phyloP scores from a whole-genome alignment of 192 early-diverging fungal genomes.

The Coemansia sp. region DNA sequence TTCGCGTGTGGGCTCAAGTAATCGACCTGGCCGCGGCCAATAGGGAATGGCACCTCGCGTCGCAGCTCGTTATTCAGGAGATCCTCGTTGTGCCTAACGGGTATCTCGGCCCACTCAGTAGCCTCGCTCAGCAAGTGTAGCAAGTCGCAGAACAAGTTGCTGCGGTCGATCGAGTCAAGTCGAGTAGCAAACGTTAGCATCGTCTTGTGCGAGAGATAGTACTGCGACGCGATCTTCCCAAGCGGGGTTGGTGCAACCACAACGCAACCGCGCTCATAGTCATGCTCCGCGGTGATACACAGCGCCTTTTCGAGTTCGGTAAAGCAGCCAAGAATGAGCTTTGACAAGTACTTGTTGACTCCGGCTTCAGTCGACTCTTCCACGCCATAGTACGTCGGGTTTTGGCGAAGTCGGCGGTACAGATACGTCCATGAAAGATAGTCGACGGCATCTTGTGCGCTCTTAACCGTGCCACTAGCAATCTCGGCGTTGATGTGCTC shows the following conservation, averaged over 20 bases:
- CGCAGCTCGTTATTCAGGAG: slow-evolving; percentile 82
- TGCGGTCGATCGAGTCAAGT: slow-evolving; percentile 45
- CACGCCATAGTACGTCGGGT: slow-evolving; percentile 94
- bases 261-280: slow-evolving; percentile 17
- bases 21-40: slow-evolving; percentile 49
- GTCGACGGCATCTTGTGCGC: slow-evolving; percentile 92
- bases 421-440: slow-evolving; percentile 97
- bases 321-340: slow-evolving; percentile 73
- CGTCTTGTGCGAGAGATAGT: slow-evolving; percentile 85
- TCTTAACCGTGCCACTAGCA: slow-evolving; percentile 78
- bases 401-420: slow-evolving; percentile 85
- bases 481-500: slow-evolving; percentile 97
- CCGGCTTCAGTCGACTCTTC: slow-evolving; percentile 67
- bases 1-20: slow-evolving; percentile 91
- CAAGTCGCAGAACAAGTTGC: slow-evolving; percentile 61
- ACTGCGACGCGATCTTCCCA: slow-evolving; percentile 86
- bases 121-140: slow-evolving; percentile 79
- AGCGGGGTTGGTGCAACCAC: slow-evolving; percentile 65
- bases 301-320: slow-evolving; percentile 63
- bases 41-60: slow-evolving; percentile 63
- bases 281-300: slow-evolving; percentile 65
- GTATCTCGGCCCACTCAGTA: slow-evolving; percentile 86
- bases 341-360: slow-evolving; percentile 74
- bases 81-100: slow-evolving; percentile 96
- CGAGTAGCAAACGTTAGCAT: slow-evolving; percentile 66